A percentile compares a stretch with the other conserved stretches of the same genome.
These are phyloP conservation scores for Galerina sulciceps DNA, from an alignment of 768 basidiomycete genomes.

Conservation along the genomic window DNA sequence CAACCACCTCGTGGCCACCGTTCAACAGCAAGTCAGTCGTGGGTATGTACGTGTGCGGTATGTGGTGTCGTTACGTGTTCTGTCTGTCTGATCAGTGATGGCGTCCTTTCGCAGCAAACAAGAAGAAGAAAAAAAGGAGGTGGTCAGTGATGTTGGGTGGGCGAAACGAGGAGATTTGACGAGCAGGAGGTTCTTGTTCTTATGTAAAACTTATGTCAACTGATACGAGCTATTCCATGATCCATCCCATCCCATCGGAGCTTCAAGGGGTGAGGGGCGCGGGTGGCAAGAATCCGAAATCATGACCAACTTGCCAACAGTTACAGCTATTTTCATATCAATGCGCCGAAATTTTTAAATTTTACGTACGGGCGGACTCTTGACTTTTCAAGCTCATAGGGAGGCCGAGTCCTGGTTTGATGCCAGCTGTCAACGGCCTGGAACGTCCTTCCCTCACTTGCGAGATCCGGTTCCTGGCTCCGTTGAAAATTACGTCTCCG, in stretches of 20 bases:
- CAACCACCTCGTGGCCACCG: constrained; percentile 2
- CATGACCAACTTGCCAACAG: background rate
- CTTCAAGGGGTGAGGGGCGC: too few relatives aligned
- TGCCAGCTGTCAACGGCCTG: too few relatives aligned
- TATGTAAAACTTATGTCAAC: background rate
- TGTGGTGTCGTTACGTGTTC: background rate
- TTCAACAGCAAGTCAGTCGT: constrained; percentile 6
- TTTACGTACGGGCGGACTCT: too few relatives aligned
- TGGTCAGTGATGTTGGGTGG: too few relatives aligned
- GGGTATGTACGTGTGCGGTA: constrained; percentile 3
- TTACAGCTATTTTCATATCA: background rate
- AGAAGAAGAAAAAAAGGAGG: background rate
- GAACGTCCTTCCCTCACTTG: too few relatives aligned
- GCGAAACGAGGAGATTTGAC: background rate
- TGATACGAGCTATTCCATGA: too few relatives aligned
- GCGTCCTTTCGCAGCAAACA: background rate
- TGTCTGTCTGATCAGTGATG: background rate
- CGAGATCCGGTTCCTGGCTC: too few relatives aligned
- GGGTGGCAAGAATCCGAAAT: too few relatives aligned
- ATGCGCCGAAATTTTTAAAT: background rate
- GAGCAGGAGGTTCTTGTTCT: background rate
- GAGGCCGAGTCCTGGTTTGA: too few relatives aligned
- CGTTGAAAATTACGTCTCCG: too few relatives aligned
- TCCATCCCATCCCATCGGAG: too few relatives aligned
- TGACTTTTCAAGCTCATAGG: too few relatives aligned